Evolutionary conservation across 202 grass and related monocot species (phyloP), one percentile per base, ranked within the genome.

Genomic region (Zoysia matrella): DNA sequence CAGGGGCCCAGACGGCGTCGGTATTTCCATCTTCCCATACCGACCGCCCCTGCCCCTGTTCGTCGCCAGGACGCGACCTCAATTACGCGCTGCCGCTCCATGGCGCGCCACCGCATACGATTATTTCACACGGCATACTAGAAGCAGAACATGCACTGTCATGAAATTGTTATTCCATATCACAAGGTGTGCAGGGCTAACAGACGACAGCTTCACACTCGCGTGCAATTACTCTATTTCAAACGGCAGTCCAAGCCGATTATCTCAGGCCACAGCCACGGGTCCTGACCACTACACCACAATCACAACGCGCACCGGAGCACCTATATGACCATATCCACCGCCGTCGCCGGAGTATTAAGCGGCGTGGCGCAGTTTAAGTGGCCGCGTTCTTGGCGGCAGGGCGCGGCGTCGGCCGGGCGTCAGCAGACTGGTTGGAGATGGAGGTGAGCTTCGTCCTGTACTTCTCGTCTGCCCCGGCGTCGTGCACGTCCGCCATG

Each of bases 361-460:
- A 51, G 41, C 72, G 18, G 22, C 12, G 11, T 60, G 48, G 71
- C 46, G 76, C 12, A 5, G 44, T 22, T 12, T 9, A 82, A 49
- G 73, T 73, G 61, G 50, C 58, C 39, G 55, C 55, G 57, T 87
- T 91, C 48, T 61, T 84, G 61, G 50, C 3, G 52, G 84, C 5
- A 53, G 84, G 54, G 67, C 80, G 62, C 36, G 83, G 78, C 18
- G 85, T 11, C 0, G 90, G 57, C 16, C 80, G 75, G 7, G 82
- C 79, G 13, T 88, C 90, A 1, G 87, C 77, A 55, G 87, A 92
- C 67, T 82, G 73, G 81, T 84, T 81, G 81, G 95, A 89, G 76
- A 94, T 94, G 6, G 92, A 94, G 56, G 93, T 94, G 81, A 94
- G 86, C 81, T 89, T 93, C 3, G 82, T 76, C 81, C 92, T 91